phyloP scores from a whole-genome alignment of 2,329 filamentous ascomycete genomes.

The Fusarium sulawesiense region DNA sequence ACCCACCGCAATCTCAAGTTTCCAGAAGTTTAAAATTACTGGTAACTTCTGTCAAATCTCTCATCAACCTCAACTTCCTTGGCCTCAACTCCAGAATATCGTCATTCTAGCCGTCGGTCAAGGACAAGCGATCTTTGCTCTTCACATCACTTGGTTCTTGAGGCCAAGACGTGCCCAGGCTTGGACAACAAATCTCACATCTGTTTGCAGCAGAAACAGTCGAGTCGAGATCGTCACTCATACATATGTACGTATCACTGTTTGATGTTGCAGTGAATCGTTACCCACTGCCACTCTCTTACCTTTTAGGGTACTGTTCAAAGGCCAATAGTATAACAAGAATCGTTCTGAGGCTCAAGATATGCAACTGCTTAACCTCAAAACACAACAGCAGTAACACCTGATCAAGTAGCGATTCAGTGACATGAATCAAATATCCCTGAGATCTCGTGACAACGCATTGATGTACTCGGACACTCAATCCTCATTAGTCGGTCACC shows the following conservation, averaged over 20 bases:
- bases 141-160: neutral
- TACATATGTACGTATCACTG: neutral
- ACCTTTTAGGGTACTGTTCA: neutral
- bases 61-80: constrained; percentile 10
- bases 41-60: neutral
- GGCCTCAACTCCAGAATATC: constrained; percentile 6
- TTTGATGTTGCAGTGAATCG: neutral
- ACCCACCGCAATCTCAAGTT: constrained; percentile 26
- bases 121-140: neutral
- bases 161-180: neutral
- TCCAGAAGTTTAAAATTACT: constrained; percentile 26
- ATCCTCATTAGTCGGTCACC: neutral
- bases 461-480: neutral
- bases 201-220: constrained; percentile 7
- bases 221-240: constrained; percentile 4
- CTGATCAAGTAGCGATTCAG: neutral
- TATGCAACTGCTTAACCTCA: neutral
- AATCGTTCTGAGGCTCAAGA: neutral
- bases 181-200: neutral
- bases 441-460: neutral
- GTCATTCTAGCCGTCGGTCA: constrained; percentile 1
- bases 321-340: constrained; percentile 4
- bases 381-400: neutral
- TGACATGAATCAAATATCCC: neutral
- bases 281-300: neutral